A percentile compares a stretch with the other conserved stretches of the same genome.
These are phyloP conservation scores for Skeletonema grethae DNA, from an alignment of 108 stramenopile species.

Conservation along the genomic window DNA sequence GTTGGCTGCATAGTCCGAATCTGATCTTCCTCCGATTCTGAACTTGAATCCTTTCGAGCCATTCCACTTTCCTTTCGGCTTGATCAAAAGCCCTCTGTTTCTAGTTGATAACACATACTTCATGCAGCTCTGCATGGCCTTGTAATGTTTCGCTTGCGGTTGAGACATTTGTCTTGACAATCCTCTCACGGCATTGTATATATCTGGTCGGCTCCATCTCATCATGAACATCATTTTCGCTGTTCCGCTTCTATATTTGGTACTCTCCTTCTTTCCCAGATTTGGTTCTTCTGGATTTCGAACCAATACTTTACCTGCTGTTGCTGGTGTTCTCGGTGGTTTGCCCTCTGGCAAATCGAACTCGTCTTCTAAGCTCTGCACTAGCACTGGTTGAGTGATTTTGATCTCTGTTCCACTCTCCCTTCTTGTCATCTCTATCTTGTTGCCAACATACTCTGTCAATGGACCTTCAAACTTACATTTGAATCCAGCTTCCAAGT, in stretches of 20 bases:
- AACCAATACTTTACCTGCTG: constrained; percentile 6
- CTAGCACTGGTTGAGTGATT: constrained; percentile 51
- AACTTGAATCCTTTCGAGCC: constrained; percentile 23
- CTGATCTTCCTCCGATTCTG: constrained; percentile 6
- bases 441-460: constrained; percentile 54
- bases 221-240: constrained; percentile 39
- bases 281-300: not conserved
- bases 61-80: constrained; percentile 16
- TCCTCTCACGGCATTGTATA: constrained; percentile 45
- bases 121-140: constrained; percentile 21
- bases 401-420: constrained; percentile 1
- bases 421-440: constrained; percentile 16
- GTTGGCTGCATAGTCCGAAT: constrained; percentile 31
- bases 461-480: constrained; percentile 33
- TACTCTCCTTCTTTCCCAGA: not conserved
- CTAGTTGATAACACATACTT: constrained; percentile 11
- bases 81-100: constrained; percentile 12
- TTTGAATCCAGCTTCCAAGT: constrained; percentile 29
- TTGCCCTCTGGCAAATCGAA: constrained; percentile 15
- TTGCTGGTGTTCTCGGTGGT: constrained; percentile 23
- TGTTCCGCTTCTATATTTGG: constrained; percentile 20
- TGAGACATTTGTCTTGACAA: constrained; percentile 9
- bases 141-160: constrained; percentile 1
- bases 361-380: constrained; percentile 43
- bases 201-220: constrained; percentile 28